phyloP scores from a whole-genome alignment of 225 moss, liverwort and hornwort species.

The Physcomitrellopsis africana region DNA sequence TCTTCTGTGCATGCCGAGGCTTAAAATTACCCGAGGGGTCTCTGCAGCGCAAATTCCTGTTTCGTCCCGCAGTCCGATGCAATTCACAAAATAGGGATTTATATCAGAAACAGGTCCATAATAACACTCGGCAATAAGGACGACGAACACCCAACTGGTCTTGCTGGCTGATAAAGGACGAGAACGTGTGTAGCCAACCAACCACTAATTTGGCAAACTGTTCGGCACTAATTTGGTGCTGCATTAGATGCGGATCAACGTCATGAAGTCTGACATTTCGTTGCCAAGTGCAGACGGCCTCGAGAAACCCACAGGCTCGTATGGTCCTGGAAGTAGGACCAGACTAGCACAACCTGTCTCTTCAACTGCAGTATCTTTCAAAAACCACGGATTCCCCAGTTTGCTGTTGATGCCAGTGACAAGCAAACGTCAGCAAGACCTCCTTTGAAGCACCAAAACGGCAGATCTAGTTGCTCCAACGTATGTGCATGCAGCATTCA shows the following conservation, averaged over 20 bases:
- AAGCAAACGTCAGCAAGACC: too few species aligned
- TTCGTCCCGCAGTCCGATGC: too few species aligned
- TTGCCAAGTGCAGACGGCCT: constrained; percentile 10
- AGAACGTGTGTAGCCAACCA: too few species aligned
- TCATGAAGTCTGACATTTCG: constrained; percentile 5
- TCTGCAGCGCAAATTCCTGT: too few species aligned
- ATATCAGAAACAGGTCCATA: too few species aligned
- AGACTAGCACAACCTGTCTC: constrained; percentile 1
- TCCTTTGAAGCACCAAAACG: background rate
- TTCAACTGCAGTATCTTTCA: constrained; percentile 3
- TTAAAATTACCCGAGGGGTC: background rate
- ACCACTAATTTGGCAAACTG: background rate
- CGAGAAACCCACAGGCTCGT: constrained; percentile 1
- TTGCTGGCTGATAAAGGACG: too few species aligned
- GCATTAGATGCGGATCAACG: constrained; percentile 6
- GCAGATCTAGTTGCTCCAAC: constrained; percentile 6
- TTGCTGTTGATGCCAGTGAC: too few species aligned
- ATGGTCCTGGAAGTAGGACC: background rate
- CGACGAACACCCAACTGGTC: too few species aligned
- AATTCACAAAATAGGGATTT: too few species aligned
- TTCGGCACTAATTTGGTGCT: constrained; percentile 19
- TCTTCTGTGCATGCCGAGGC: background rate
- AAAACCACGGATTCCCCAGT: background rate
- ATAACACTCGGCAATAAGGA: too few species aligned
- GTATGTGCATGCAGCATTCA: background rate